Percentiles rank a stretch among this genome's conserved stretches.
Conservation (phyloP, 345 rosid species). For the Salix dunnii region DNA sequence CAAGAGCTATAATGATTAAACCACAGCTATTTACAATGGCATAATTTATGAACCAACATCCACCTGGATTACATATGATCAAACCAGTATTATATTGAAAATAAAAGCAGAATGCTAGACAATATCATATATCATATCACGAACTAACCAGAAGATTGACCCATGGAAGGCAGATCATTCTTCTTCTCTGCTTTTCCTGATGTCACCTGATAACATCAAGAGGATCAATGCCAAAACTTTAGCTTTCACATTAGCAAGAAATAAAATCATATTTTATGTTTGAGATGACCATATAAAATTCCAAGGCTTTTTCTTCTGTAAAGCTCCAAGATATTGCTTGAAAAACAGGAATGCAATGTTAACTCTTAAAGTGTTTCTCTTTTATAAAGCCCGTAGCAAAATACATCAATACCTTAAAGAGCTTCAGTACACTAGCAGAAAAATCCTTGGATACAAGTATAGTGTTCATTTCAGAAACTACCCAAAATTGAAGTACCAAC, state of each 20-base stretch:
- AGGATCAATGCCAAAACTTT: background rate
- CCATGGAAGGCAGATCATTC: constrained; percentile 33
- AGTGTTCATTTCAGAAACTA: background rate
- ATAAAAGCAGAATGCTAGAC: background rate
- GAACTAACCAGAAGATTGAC: constrained; percentile 62
- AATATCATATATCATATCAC: background rate
- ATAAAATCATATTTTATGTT: background rate
- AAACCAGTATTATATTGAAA: background rate
- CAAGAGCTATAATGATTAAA: background rate
- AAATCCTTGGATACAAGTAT: background rate
- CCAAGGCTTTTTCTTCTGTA: background rate
- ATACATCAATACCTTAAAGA: background rate
- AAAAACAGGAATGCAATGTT: background rate
- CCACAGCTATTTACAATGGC: background rate
- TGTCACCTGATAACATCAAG: constrained; percentile 36
- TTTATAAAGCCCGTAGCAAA: background rate
- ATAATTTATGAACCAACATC: background rate
- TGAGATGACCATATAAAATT: background rate
- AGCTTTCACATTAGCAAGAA: background rate
- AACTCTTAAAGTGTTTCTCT: background rate
- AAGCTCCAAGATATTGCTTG: background rate
- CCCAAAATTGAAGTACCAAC: background rate
- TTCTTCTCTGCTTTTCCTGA: constrained; percentile 45
- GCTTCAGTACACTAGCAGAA: background rate
- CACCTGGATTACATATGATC: background rate